Evolutionary conservation across 495 filamentous ascomycete genomes (phyloP), one percentile per base, ranked within the genome.

Genomic region (Bacidia rubella): DNA sequence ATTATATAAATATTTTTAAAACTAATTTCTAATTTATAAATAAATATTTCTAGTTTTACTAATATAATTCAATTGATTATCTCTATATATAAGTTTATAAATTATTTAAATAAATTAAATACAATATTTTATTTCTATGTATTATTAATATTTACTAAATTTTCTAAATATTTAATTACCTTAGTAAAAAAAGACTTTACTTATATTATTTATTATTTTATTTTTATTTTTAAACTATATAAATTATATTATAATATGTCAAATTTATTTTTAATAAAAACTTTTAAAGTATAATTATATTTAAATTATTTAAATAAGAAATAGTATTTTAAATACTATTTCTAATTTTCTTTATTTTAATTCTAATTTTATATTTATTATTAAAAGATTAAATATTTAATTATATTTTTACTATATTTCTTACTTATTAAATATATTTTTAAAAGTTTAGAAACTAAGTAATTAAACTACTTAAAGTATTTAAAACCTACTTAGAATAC

Each of bases 261-360:
- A 51, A 5, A 51, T 39, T 39, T 10, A 39, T 10, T 39, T n/a
- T 10, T 39, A 9, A 40, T 27, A 40, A 44, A 5, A 43, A 51
- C 4, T 45, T 7, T 19, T 40, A 51, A 51, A 19, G 21, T 43
- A n/a, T n/a, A n/a, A 15, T 12, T 41, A 40, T 45, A 51, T 19
- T 51, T 51, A n/a, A 40, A 51, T 45, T 19, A 21, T 40, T 51
- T 43, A 22, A 43, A 45, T 51, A 51, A 41, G 21, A 40, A 51
- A 43, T 40, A n/a, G n/a, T n/a, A n/a, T n/a, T n/a, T n/a, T n/a
- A n/a, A n/a, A n/a, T n/a, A n/a, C n/a, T n/a, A n/a, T n/a, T n/a
- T n/a, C n/a, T 40, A 21, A 43, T 45, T 40, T 45, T 51, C 43
- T 7, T 45, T 41, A 51, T 15, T n/a, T n/a, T n/a, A n/a, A n/a